A percentile compares a stretch with the other conserved stretches of the same genome.
phyloP scores from a whole-genome alignment of 345 rosid species.

The Nephelium lappaceum region DNA sequence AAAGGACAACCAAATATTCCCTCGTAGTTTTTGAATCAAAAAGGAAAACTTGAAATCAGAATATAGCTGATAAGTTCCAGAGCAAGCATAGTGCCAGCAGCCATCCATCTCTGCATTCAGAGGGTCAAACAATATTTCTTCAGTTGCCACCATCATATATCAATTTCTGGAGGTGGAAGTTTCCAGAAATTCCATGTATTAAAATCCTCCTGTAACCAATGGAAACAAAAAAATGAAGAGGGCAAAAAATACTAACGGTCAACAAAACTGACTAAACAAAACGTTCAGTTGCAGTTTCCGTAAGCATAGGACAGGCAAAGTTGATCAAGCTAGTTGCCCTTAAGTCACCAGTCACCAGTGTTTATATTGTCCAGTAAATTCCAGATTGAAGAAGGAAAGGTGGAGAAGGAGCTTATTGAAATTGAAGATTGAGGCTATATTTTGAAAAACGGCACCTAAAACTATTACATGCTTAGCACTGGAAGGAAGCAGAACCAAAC shows the following conservation, averaged over 20 bases:
- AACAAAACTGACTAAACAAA: background rate
- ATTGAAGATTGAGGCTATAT: background rate
- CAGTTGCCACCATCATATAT: slow-evolving; percentile 36
- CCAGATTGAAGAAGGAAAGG: slow-evolving; percentile 1
- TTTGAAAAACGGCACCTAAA: background rate
- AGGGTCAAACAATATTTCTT: slow-evolving; percentile 10
- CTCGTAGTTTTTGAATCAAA: background rate
- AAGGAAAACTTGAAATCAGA: background rate
- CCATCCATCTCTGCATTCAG: slow-evolving; percentile 1
- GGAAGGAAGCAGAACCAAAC: slow-evolving; percentile 35
- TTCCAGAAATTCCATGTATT: slow-evolving; percentile 97
- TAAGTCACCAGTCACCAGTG: background rate
- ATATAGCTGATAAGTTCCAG: slow-evolving; percentile 21
- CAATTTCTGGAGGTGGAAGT: slow-evolving; percentile 59
- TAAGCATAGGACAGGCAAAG: background rate
- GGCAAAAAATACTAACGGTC: slow-evolving; percentile 12
- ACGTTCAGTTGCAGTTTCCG: slow-evolving; percentile 1
- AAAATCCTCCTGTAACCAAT: slow-evolving; percentile 68
- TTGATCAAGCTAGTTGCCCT: background rate
- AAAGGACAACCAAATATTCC: background rate
- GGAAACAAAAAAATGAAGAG: background rate
- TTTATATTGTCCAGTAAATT: background rate
- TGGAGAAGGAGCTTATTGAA: background rate
- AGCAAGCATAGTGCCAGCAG: background rate
- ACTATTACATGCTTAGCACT: background rate